phyloP scores from a whole-genome alignment of 495 filamentous ascomycete species.

The Aspergillus cristatus region DNA sequence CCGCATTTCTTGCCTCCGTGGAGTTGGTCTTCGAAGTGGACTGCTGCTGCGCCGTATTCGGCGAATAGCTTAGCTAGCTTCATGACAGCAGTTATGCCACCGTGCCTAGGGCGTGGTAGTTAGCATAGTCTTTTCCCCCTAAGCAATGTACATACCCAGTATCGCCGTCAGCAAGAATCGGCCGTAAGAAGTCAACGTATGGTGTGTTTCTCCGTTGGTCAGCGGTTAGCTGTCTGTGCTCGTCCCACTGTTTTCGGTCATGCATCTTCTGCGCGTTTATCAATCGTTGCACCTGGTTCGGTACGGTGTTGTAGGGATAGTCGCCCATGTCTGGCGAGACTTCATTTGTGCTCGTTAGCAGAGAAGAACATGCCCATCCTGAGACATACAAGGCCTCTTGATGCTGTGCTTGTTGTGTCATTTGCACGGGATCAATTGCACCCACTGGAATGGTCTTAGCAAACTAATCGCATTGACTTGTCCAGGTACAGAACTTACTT shows the following conservation, averaged over 20 bases:
- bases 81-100: constrained; percentile 82
- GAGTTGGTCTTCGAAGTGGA: constrained; percentile 96
- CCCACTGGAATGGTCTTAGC: constrained; percentile 81
- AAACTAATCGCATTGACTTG: constrained; percentile 5
- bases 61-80: constrained; percentile 99
- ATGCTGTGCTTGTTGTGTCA: constrained; percentile 95
- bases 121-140: no score
- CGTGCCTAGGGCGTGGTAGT: constrained; percentile 42
- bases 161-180: constrained; percentile 96
- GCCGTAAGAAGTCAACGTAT: constrained; percentile 85
- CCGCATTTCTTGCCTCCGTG: constrained; percentile 99
- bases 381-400: constrained; percentile 95
- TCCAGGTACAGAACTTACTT: constrained; percentile 42
- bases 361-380: constrained; percentile 92
- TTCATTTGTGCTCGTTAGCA: constrained; percentile 90
- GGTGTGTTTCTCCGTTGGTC: constrained; percentile 63
- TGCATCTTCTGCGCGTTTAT: constrained; percentile 96
- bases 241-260: constrained; percentile 90
- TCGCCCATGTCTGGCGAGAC: constrained; percentile 96
- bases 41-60: constrained; percentile 90
- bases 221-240: constrained; percentile 61
- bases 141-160: constrained; percentile 52
- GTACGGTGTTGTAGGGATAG: constrained; percentile 97
- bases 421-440: constrained; percentile 97
- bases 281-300: constrained; percentile 94